Conservation (phyloP, 2,329 filamentous ascomycete genomes). For the Exophiala alcalophila region DNA sequence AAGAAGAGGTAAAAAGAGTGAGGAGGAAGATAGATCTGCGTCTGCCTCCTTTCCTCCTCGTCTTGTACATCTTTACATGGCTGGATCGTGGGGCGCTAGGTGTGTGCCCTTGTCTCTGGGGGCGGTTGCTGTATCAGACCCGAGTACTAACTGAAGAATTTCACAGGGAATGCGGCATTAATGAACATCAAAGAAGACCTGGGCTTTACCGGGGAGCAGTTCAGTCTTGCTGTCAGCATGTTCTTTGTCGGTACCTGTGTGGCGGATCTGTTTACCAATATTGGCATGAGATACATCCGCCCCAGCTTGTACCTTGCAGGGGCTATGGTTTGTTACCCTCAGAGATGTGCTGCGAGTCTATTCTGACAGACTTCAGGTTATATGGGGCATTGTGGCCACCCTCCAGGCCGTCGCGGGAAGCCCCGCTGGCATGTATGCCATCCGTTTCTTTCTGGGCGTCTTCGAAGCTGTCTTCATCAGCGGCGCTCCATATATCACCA, state of each 20-base stretch:
- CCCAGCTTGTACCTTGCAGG: slow-evolving; percentile 16
- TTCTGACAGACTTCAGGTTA: neutral
- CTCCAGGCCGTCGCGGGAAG: slow-evolving; percentile 16
- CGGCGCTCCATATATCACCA: slow-evolving; percentile 16
- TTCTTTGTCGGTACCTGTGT: slow-evolving; percentile 19
- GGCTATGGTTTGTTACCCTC: slow-evolving; percentile 7
- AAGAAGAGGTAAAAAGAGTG: slow-evolving; percentile 10
- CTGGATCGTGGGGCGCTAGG: slow-evolving; percentile 17
- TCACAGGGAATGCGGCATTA: slow-evolving; percentile 13
- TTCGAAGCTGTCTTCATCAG: slow-evolving; percentile 18
- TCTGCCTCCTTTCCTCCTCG: slow-evolving; percentile 13
- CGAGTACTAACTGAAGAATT: neutral
- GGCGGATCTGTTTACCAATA: slow-evolving; percentile 17
- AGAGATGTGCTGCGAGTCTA: neutral
- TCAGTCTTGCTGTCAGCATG: slow-evolving; percentile 16
- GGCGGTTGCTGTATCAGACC: too few species aligned
- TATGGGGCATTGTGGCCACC: slow-evolving; percentile 17
- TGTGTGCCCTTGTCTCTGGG: neutral
- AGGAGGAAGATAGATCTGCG: slow-evolving; percentile 14
- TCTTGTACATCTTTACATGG: slow-evolving; percentile 21
- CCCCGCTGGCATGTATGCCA: slow-evolving; percentile 9
- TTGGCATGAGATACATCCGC: slow-evolving; percentile 19
- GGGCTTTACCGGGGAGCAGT: slow-evolving; percentile 12
- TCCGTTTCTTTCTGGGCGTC: slow-evolving; percentile 17
- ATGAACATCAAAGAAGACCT: slow-evolving; percentile 18